Base-by-base conservation (phyloP, 805 yeast genomes). In the Candida qinlingensis region DNA sequence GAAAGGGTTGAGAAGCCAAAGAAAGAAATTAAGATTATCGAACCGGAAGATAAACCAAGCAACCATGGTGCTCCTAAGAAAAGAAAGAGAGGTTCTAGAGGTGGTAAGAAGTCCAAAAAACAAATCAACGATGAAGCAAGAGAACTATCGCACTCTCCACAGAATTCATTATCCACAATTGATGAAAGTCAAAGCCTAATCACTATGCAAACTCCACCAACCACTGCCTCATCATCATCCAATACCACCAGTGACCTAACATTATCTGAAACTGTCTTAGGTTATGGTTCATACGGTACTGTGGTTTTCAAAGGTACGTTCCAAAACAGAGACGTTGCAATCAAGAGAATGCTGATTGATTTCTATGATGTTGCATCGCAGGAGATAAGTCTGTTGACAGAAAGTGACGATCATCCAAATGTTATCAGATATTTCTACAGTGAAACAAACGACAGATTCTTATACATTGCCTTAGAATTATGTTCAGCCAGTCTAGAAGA, bases 201-300 rank as follows among this genome's bases (percentile, higher is more conserved):
- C 19, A 19, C 19, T 19, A 19, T 19, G 19, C 19, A 19, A 19
- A 19, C 19, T 19, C 19, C 19, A 19, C 19, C 19, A 19, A 19
- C 19, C 19, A 19, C 19, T 19, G 19, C 38, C 7, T 11, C 45
- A 28, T 34, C 41, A 13, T n/a, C 49, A 8, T 28, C 47, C n/a
- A 29, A 33, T 4, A 7, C 29, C 7, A 13, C 54, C 45, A 81
- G 77, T 48, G 19, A 19, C 19, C 65, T 88, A 53, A 70, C 74
- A 0, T 77, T 92, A 4, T 79, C 95, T 0, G 85, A 85, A 53
- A 79, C 76, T 30, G 76, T 90, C n/a, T 68, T 94, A 44, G 99
- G 99, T 1, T 89, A 88, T 63, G 99, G 99, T 1, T 88, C 97
- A 1, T 96, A 91, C 57, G 99, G 99, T 29, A 94, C 99, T 0